Conservation (phyloP, 441 rosid species). For the Breynia disticha region DNA sequence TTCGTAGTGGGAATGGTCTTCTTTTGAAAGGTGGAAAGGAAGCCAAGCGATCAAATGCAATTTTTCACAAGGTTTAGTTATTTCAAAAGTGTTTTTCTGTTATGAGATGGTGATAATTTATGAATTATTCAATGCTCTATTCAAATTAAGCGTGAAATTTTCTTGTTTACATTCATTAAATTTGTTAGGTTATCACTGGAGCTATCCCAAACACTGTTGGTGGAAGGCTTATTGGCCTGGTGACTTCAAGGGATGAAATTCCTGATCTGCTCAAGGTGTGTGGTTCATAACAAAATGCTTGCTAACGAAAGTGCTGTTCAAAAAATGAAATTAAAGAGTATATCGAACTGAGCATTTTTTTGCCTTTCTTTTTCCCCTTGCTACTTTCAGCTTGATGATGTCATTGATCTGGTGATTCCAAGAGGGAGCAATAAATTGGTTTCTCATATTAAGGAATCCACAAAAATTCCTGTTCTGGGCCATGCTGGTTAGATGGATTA, state of each 20-base stretch:
- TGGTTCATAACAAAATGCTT: slow-evolving; percentile 12
- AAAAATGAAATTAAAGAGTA: neutral
- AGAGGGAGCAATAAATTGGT: slow-evolving; percentile 98
- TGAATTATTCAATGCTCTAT: neutral
- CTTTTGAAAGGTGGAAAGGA: slow-evolving; percentile 96
- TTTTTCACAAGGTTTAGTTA: slow-evolving; percentile 85
- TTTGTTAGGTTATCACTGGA: slow-evolving; percentile 65
- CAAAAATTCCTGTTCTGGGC: slow-evolving; percentile 96
- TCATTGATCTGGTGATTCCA: slow-evolving; percentile 97
- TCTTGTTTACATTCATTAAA: slow-evolving; percentile 8
- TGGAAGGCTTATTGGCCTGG: slow-evolving; percentile 76
- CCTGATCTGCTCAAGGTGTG: slow-evolving; percentile 89
- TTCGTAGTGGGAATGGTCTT: slow-evolving; percentile 93
- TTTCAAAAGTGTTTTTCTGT: slow-evolving; percentile 4
- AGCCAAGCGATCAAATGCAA: slow-evolving; percentile 84
- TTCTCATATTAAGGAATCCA: slow-evolving; percentile 79
- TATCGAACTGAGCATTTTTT: slow-evolving; percentile 17
- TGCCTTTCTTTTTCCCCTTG: slow-evolving; percentile 18
- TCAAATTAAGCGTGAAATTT: slow-evolving; percentile 5
- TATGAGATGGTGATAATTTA: neutral
- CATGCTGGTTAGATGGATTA: slow-evolving; percentile 71
- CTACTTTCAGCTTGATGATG: slow-evolving; percentile 87
- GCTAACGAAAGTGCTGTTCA: neutral
- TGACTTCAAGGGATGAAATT: slow-evolving; percentile 93
- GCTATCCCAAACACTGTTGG: slow-evolving; percentile 77